Conservation (phyloP, 2,329 filamentous ascomycete genomes). For the Aspergillus novofumigatus region DNA sequence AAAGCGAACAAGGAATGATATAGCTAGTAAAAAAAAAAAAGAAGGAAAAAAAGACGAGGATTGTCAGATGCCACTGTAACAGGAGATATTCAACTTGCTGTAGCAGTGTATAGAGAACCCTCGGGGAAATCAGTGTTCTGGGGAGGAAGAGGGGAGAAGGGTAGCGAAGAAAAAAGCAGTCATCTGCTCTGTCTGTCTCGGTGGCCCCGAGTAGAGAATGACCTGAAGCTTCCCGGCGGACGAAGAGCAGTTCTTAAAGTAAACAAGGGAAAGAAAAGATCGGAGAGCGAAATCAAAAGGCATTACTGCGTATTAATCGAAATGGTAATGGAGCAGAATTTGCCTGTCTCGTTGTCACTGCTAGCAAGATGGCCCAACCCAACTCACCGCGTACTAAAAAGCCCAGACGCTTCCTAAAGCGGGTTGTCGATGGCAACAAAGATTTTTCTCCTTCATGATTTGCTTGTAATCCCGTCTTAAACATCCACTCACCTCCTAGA, state of each 20-base stretch:
- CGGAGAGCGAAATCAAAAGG: background rate
- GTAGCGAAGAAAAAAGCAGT: background rate
- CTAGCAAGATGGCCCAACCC: background rate
- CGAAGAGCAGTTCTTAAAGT: background rate
- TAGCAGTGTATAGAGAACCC: background rate
- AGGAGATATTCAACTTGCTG: background rate
- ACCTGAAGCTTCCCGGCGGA: background rate
- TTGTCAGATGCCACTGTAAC: background rate
- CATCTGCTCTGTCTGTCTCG: background rate
- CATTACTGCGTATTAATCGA: background rate
- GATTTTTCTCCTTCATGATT: background rate
- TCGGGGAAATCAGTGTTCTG: background rate
- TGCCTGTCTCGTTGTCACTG: background rate
- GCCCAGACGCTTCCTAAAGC: background rate
- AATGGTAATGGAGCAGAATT: background rate
- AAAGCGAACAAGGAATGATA: background rate
- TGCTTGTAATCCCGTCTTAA: background rate
- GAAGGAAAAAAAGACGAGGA: too few species aligned
- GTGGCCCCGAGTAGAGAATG: background rate
- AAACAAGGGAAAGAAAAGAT: background rate
- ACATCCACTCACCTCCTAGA: background rate
- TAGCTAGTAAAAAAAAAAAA: background rate
- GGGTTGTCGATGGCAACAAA: background rate
- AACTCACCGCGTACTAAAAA: background rate
- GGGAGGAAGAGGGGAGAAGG: background rate